Percentiles rank a stretch among this genome's conserved stretches.
phyloP scores from a whole-genome alignment of 2,329 filamentous ascomycete species.

The Didymella sp. region DNA sequence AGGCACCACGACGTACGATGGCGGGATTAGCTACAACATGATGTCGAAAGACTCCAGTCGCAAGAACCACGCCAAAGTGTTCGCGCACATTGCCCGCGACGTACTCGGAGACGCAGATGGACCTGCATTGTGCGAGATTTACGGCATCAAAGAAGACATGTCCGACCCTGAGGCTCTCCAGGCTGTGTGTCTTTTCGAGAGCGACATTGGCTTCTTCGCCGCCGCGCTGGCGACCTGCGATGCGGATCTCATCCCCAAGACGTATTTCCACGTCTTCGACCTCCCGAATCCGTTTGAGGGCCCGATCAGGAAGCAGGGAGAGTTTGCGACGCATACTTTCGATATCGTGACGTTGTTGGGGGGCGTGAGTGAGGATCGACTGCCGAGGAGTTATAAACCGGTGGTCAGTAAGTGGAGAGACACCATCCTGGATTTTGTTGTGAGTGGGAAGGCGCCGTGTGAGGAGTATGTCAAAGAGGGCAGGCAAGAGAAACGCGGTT shows the following conservation, averaged over 20 bases:
- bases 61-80: conserved; percentile 11
- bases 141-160: conserved; percentile 1
- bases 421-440: conserved; percentile 23
- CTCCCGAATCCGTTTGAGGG: conserved; percentile 25
- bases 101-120: conserved; percentile 7
- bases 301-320: conserved; percentile 18
- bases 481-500: neutral
- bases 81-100: conserved; percentile 8
- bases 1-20: conserved; percentile 25
- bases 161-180: conserved; percentile 21
- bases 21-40: conserved; percentile 30
- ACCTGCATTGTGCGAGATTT: conserved; percentile 7
- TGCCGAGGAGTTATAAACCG: conserved; percentile 18
- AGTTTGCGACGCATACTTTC: conserved; percentile 29
- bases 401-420: conserved; percentile 20
- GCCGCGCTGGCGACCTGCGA: conserved; percentile 19
- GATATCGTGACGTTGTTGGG: conserved; percentile 27
- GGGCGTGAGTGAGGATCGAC: conserved; percentile 20
- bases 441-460: conserved; percentile 18
- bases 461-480: conserved; percentile 5
- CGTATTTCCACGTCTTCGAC: conserved; percentile 30
- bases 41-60: conserved; percentile 19
- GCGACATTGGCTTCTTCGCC: conserved; percentile 29
- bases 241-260: conserved; percentile 16
- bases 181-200: conserved; percentile 27